A percentile compares a stretch with the other conserved stretches of the same genome.
These are phyloP conservation scores for Blastocrithidia nonstop DNA, from an alignment of 208 protist species.

Conservation along the genomic window DNA sequence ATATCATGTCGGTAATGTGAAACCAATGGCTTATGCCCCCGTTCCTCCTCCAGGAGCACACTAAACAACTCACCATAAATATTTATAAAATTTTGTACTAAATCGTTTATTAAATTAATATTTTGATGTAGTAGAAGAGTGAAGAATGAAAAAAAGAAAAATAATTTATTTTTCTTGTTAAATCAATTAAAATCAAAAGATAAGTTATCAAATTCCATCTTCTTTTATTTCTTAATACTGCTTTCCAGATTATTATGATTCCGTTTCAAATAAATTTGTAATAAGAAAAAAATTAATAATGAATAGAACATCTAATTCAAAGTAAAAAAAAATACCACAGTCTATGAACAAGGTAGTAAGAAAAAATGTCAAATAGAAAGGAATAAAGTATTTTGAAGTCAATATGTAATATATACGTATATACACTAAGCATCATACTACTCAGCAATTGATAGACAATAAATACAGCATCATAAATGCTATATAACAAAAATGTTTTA, in stretches of 20 bases:
- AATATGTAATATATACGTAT: no score
- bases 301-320: no score
- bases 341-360: no score
- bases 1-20: slow-evolving; percentile 53
- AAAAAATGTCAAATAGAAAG: no score
- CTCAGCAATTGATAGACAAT: no score
- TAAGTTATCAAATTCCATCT: neutral
- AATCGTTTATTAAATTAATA: neutral
- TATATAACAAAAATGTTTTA: no score
- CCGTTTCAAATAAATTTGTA: neutral
- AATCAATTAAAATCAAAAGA: neutral
- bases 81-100: neutral
- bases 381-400: no score
- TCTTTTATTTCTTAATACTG: neutral
- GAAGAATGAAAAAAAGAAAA: slow-evolving; percentile 1
- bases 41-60: slow-evolving; percentile 5
- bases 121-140: no score
- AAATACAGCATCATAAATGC: no score
- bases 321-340: no score
- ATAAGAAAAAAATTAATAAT: no score
- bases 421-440: no score
- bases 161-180: neutral
- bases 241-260: neutral
- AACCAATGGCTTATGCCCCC: slow-evolving; percentile 58
- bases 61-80: neutral